A percentile compares a stretch with the other conserved stretches of the same genome.
Evolutionary conservation across 169 alveolate species (phyloP).

Genomic region (Blepharisma undulans): DNA sequence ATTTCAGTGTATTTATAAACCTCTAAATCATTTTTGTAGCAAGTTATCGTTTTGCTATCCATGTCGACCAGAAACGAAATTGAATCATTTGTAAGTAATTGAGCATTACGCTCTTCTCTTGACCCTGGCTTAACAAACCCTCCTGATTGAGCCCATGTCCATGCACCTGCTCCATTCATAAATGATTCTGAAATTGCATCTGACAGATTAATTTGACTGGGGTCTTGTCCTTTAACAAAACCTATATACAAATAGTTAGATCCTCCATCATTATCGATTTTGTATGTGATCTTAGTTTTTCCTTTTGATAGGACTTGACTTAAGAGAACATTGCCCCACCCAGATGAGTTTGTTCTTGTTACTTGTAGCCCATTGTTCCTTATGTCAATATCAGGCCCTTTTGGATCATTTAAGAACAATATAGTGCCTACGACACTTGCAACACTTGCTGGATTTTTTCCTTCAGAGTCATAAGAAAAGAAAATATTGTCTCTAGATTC

Average conservation of each 20-base stretch:
- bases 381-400: constrained; percentile 32
- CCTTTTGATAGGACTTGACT: background rate
- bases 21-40: background rate
- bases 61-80: background rate
- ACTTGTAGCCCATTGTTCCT: background rate
- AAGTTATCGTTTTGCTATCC: background rate
- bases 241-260: constrained; percentile 21
- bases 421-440: background rate
- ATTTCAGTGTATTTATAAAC: constrained; percentile 10
- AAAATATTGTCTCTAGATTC: background rate
- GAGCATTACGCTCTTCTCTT: background rate
- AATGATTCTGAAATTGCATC: background rate
- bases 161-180: background rate
- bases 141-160: background rate
- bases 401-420: background rate
- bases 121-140: constrained; percentile 19
- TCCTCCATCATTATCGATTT: constrained; percentile 37
- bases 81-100: constrained; percentile 13
- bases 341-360: constrained; percentile 21
- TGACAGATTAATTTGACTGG: background rate
- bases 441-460: background rate
- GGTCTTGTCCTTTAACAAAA: background rate
- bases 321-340: constrained; percentile 39
- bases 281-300: background rate
- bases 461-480: constrained; percentile 19